phyloP scores from a whole-genome alignment of 2,329 filamentous ascomycete species.

The Beauveria medogensis region DNA sequence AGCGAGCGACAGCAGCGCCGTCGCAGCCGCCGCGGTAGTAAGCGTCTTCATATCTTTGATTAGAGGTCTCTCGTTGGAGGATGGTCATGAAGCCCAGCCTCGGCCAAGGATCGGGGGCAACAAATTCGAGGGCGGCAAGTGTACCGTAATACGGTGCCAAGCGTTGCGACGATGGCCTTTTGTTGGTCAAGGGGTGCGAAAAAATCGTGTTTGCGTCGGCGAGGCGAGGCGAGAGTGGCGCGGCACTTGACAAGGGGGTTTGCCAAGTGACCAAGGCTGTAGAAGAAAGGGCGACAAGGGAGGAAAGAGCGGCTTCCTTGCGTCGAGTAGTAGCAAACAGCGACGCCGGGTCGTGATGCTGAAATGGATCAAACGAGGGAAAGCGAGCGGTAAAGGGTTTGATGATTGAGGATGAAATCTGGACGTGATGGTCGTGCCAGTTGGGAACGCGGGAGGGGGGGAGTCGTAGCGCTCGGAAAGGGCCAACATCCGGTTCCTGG shows the following conservation, averaged over 20 bases:
- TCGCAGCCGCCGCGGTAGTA: slow-evolving; percentile 14
- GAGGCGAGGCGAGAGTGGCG: not conserved
- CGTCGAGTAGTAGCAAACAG: not conserved
- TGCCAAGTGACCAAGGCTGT: not conserved
- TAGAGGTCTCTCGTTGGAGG: not conserved
- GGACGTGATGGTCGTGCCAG: not conserved
- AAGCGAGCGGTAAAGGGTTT: not conserved
- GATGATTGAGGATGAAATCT: not conserved
- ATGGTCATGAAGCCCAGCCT: not conserved
- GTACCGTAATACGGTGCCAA: not conserved
- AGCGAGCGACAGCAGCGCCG: slow-evolving; percentile 17
- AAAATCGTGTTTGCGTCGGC: not conserved
- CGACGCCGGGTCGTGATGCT: slow-evolving; percentile 7
- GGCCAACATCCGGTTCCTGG: slow-evolving; percentile 1
- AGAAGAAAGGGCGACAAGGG: not conserved
- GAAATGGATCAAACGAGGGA: not conserved
- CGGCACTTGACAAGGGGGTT: not conserved
- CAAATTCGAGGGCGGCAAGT: not conserved
- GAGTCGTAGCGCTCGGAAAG: not conserved
- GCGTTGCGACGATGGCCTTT: not conserved
- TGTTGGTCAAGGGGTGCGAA: not conserved
- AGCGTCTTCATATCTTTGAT: slow-evolving; percentile 17
- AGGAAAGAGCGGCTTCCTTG: not conserved
- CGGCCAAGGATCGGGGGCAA: not conserved
- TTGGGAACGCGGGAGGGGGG: not conserved